Conservation (phyloP, 768 basidiomycete genomes). For the Xerocomus spinulosus region DNA sequence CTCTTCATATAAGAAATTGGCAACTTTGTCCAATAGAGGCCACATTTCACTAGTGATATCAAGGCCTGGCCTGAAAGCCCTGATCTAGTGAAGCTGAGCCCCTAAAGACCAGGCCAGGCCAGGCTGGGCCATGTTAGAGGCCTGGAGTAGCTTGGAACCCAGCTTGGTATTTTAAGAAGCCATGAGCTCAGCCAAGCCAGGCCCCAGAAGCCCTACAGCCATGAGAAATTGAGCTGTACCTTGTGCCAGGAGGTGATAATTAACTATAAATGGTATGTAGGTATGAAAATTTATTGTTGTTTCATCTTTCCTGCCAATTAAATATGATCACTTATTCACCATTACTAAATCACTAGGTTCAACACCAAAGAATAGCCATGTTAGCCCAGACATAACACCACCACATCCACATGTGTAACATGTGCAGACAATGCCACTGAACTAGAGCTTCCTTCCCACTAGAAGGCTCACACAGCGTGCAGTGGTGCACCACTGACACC, state of each 20-base stretch:
- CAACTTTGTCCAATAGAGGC: too few species aligned
- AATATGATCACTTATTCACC: neutral
- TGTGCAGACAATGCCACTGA: neutral
- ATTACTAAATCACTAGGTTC: neutral
- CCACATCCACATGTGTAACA: neutral
- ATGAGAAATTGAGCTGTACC: neutral
- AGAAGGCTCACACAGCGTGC: neutral
- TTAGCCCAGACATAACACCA: neutral
- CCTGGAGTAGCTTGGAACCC: neutral
- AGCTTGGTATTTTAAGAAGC: neutral
- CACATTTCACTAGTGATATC: neutral
- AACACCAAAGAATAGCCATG: neutral
- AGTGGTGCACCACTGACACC: neutral
- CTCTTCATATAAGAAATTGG: too few species aligned
- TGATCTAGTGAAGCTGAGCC: neutral
- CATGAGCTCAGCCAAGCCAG: neutral
- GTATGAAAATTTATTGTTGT: too few species aligned
- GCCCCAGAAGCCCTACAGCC: slow-evolving; percentile 2
- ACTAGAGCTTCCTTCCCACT: neutral
- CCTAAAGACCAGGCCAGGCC: too few species aligned
- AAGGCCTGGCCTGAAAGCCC: too few species aligned
- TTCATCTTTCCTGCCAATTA: slow-evolving; percentile 2
- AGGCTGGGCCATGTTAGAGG: too few species aligned
- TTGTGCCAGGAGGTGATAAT: neutral
- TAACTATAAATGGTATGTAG: slow-evolving; percentile 1